Conservation (phyloP, 768 basidiomycete genomes). For the Chalciporus sphaerocephalus region DNA sequence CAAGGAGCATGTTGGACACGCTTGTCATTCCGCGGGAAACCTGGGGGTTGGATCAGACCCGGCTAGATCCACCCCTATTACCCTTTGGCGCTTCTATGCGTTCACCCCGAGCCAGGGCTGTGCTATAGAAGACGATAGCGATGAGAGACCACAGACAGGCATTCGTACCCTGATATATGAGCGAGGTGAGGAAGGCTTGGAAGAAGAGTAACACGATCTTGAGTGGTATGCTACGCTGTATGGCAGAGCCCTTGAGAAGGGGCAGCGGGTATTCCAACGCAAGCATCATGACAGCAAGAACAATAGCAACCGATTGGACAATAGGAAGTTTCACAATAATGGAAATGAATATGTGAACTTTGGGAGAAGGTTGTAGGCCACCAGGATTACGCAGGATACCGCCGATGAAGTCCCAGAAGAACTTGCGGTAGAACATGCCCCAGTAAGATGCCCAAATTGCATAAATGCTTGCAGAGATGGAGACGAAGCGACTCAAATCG, state of each 20-base stretch:
- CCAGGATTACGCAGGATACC: slow-evolving; percentile 75
- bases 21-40: background rate
- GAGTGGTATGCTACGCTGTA: slow-evolving; percentile 64
- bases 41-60: slow-evolving; percentile 41
- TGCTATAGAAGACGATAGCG: slow-evolving; percentile 61
- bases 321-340: slow-evolving; percentile 77
- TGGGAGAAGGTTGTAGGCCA: slow-evolving; percentile 65
- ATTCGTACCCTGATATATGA: slow-evolving; percentile 87
- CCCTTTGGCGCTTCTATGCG: slow-evolving; percentile 60
- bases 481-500: slow-evolving; percentile 64
- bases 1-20: background rate
- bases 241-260: slow-evolving; percentile 44
- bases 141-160: slow-evolving; percentile 76
- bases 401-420: slow-evolving; percentile 94
- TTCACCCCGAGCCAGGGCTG: slow-evolving; percentile 67
- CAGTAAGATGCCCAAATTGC: slow-evolving; percentile 79
- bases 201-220: slow-evolving; percentile 60
- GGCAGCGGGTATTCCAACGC: slow-evolving; percentile 73
- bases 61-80: slow-evolving; percentile 55
- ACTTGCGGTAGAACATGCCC: slow-evolving; percentile 84
- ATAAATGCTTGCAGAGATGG: slow-evolving; percentile 67
- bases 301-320: slow-evolving; percentile 64
- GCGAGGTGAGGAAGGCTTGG: slow-evolving; percentile 56
- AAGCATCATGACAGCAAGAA: slow-evolving; percentile 55
- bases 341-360: slow-evolving; percentile 57